phyloP scores from a whole-genome alignment of 192 early-diverging fungal genomes.

The Coemansia sp. region DNA sequence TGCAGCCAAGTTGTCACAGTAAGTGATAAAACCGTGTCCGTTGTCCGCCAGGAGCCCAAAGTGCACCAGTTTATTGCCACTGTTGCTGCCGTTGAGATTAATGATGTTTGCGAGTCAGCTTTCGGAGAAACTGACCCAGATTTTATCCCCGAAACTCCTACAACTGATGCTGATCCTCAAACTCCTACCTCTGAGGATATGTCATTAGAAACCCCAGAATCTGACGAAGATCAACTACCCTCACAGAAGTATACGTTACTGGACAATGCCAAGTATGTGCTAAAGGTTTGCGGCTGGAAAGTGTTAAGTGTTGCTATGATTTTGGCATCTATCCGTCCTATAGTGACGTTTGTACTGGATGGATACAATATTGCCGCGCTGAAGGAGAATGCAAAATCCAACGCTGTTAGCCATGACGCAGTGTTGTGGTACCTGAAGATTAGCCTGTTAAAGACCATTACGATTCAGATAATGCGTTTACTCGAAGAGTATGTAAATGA shows the following conservation, averaged over 20 bases:
- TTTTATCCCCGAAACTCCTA: neutral
- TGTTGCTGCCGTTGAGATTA: neutral
- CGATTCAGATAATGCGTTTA: neutral
- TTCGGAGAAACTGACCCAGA: neutral
- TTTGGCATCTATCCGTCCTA: neutral
- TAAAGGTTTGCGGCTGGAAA: neutral
- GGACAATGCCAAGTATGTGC: neutral
- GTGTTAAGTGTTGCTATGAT: neutral
- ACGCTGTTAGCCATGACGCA: conserved; percentile 1
- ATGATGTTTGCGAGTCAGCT: no score
- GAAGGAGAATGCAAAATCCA: neutral
- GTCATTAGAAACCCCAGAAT: neutral
- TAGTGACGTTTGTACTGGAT: conserved; percentile 24
- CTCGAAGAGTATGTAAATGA: neutral
- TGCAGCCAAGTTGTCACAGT: conserved; percentile 4
- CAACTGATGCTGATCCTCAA: neutral
- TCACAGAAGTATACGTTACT: neutral
- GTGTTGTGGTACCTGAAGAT: conserved; percentile 4
- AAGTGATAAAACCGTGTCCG: neutral
- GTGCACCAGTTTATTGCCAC: neutral
- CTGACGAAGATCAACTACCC: no score
- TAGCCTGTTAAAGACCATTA: neutral
- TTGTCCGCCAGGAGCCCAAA: neutral
- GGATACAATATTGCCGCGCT: conserved; percentile 14
- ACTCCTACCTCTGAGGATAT: neutral